A percentile compares a stretch with the other conserved stretches of the same genome.
Conservation (phyloP, 1,284 basidiomycete genomes). For the Trichosporon faecale region DNA sequence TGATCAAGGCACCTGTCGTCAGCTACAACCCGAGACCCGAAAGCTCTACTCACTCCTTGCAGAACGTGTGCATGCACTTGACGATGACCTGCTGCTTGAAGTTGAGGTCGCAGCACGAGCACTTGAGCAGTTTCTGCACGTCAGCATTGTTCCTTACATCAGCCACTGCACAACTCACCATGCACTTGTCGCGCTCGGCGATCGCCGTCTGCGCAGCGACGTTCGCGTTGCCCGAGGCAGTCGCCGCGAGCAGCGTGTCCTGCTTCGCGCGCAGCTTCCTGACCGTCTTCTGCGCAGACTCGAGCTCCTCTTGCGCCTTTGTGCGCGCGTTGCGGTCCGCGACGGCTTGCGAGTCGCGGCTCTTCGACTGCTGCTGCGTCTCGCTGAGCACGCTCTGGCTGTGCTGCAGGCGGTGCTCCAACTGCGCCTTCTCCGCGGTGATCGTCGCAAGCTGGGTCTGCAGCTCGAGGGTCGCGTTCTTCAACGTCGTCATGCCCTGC, state of each 20-base stretch:
- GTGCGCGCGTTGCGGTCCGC: conserved; percentile 40
- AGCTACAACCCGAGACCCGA: conserved; percentile 11
- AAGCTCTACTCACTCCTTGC: conserved; percentile 57
- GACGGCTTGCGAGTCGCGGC: conserved; percentile 46
- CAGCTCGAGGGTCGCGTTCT: conserved; percentile 53
- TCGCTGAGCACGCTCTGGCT: conserved; percentile 53
- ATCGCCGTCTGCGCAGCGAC: conserved; percentile 57
- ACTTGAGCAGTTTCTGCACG: conserved; percentile 75
- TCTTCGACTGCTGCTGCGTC: conserved; percentile 45
- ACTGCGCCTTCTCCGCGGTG: conserved; percentile 40
- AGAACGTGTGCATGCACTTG: conserved; percentile 79
- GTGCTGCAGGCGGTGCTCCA: conserved; percentile 39
- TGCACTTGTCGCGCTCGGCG: conserved; percentile 61
- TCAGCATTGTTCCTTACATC: neutral
- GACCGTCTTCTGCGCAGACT: conserved; percentile 34
- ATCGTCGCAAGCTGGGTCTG: conserved; percentile 54
- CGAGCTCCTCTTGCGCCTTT: conserved; percentile 51
- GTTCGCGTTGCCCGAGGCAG: conserved; percentile 28
- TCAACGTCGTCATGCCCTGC: conserved; percentile 54
- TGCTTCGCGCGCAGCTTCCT: conserved; percentile 48
- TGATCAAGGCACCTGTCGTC: conserved; percentile 67
- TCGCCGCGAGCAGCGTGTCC: conserved; percentile 39
- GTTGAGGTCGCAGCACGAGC: conserved; percentile 81
- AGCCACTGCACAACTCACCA: conserved; percentile 56
- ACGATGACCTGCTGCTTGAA: conserved; percentile 84